Evolutionary conservation across 495 filamentous ascomycete genomes (phyloP), one percentile per base, ranked within the genome.

Genomic region (Poronia punctata): DNA sequence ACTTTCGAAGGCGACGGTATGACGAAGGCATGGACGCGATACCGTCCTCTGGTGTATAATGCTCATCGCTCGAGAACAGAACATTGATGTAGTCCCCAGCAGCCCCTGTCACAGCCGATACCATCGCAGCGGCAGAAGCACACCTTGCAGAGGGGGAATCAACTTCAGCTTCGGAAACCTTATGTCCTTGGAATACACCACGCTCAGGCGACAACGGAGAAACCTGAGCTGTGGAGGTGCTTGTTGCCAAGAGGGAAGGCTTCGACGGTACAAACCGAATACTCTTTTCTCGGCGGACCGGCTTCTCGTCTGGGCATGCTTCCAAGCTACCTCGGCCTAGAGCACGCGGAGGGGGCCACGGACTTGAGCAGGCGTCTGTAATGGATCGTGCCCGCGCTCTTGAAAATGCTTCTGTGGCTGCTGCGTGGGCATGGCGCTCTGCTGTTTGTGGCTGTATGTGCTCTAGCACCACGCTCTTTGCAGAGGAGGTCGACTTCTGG

Each of bases 1-100:
- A 75, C 52, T 80, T 85, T 35, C 79, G 80, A 35, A 89, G 64
- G 35, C 72, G 80, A n/a, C 79, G 75, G 47, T 80, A 88, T 1
- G 85, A 88, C 2, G 84, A 88, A 14, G 83, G 80, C 11, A 68
- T 67, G 7, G 80, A 82, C 4, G 72, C 68, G 35, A 79, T 65
- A n/a, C 75, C 71, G 31, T 80, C 74, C 52, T 82, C 75, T 4
- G 76, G 66, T 5, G 64, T 66, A 43, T 70, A 78, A 38, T 72
- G 59, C 47, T 74, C 70, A 29, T 70, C 64, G 22, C 53, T 57
- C 18, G 53, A 45, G 20, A 54, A 48, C 33, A 71, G 45, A 8
- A 58, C 53, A 32, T 58, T 51, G 15, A 67, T 54, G 35, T 67
- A 65, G 25, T 59, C 56, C 17, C 54, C 59, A 14, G 54, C 49